Percentiles rank a stretch among this genome's conserved stretches.
Conservation (phyloP, 1,139 yeast genomes). For the Yamadazyma buinensis region DNA sequence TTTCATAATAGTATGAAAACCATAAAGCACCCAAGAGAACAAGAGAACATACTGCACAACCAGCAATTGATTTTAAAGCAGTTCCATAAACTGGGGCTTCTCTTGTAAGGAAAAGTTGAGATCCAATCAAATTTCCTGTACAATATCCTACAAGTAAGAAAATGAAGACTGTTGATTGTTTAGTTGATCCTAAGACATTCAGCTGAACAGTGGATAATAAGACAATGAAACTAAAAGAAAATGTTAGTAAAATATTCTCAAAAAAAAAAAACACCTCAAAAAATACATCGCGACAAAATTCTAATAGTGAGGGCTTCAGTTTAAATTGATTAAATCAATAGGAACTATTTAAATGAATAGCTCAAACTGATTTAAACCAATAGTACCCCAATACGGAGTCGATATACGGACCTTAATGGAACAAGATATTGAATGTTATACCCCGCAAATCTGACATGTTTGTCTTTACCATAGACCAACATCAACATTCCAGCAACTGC, state of each 20-base stretch:
- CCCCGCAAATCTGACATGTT: slow-evolving; percentile 41
- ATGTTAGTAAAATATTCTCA: too few relatives aligned
- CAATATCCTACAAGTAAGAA: slow-evolving; percentile 60
- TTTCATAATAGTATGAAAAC: slow-evolving; percentile 27
- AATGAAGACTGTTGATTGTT: slow-evolving; percentile 59
- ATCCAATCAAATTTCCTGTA: slow-evolving; percentile 68
- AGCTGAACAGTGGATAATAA: slow-evolving; percentile 46
- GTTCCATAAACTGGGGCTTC: slow-evolving; percentile 53
- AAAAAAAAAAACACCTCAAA: too few relatives aligned
- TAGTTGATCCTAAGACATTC: slow-evolving; percentile 71
- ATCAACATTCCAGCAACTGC: slow-evolving; percentile 40
- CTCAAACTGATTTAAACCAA: too few relatives aligned
- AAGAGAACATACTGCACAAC: slow-evolving; percentile 24
- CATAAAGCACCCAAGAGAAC: slow-evolving; percentile 20
- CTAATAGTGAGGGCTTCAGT: too few relatives aligned
- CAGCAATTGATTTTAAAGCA: slow-evolving; percentile 40
- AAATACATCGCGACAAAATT: too few relatives aligned
- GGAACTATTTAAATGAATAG: too few relatives aligned
- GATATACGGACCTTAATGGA: too few relatives aligned
- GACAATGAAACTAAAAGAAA: slow-evolving; percentile 49
- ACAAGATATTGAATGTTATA: slow-evolving; percentile 21
- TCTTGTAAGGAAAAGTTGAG: slow-evolving; percentile 55
- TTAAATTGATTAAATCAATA: too few relatives aligned
- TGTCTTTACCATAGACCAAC: slow-evolving; percentile 44
- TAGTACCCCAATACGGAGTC: too few relatives aligned